Percentiles rank a stretch among this genome's conserved stretches.
phyloP scores from a whole-genome alignment of 768 basidiomycete species.

The Thelephora ganbajun region DNA sequence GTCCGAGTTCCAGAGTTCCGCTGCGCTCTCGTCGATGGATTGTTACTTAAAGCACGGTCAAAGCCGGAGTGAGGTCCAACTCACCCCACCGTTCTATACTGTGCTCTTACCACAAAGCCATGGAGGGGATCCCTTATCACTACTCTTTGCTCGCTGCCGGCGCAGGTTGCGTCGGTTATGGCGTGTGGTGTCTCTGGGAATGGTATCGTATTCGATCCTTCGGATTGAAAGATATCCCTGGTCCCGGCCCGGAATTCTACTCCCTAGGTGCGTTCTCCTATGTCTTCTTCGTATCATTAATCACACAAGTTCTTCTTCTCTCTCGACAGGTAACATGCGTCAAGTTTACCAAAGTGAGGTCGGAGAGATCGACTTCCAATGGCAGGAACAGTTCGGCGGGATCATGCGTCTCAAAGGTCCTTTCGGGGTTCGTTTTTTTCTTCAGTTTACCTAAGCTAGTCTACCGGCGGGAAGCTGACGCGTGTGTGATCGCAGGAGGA shows the following conservation, averaged over 20 bases:
- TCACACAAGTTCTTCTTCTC: background rate
- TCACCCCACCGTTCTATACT: too few species aligned
- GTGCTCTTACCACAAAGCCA: too few species aligned
- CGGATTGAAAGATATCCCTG: constrained; percentile 25
- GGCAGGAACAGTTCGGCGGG: background rate
- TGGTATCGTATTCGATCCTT: too few species aligned
- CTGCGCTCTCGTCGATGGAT: too few species aligned
- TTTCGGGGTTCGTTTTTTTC: background rate
- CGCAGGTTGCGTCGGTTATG: too few species aligned
- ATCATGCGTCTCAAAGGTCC: background rate
- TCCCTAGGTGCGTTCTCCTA: constrained; percentile 32
- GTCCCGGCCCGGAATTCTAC: constrained; percentile 35
- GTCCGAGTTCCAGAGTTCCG: too few species aligned
- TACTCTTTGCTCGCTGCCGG: too few species aligned
- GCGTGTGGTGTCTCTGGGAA: too few species aligned
- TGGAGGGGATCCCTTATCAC: too few species aligned
- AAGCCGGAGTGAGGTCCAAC: too few species aligned
- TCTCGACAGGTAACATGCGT: background rate
- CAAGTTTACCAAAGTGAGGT: background rate
- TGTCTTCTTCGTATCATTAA: background rate
- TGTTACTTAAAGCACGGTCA: too few species aligned
- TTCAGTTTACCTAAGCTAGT: too few species aligned
- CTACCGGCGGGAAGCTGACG: background rate
- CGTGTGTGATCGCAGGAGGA: constrained; percentile 28
- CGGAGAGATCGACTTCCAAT: background rate